Conservation (phyloP, 2,329 filamentous ascomycete genomes). For the Parasarocladium wereldwijsianum region DNA sequence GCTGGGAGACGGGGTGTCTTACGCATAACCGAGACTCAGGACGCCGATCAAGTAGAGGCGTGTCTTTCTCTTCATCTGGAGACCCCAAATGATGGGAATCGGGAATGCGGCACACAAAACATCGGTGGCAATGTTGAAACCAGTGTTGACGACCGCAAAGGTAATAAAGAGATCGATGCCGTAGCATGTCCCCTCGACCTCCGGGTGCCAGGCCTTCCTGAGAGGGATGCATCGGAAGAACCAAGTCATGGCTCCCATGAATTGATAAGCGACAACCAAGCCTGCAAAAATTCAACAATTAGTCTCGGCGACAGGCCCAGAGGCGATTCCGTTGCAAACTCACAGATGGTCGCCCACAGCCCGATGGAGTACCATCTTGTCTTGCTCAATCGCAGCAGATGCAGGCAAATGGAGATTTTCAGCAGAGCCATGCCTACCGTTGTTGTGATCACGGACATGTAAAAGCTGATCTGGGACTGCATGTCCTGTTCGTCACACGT, state of each 20-base stretch:
- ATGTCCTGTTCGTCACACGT: conserved; percentile 12
- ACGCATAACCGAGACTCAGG: conserved; percentile 25
- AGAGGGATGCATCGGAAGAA: conserved; percentile 5
- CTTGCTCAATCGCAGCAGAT: conserved; percentile 10
- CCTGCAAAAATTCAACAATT: too few relatives aligned
- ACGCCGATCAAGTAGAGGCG: conserved; percentile 23
- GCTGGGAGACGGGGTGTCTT: conserved; percentile 4
- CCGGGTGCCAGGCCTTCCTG: conserved; percentile 3
- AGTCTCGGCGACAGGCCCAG: too few relatives aligned
- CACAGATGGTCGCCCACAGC: conserved; percentile 10
- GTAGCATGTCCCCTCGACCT: conserved; percentile 4
- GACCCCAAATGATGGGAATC: conserved; percentile 22
- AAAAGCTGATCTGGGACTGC: conserved; percentile 22
- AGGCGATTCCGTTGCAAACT: too few relatives aligned
- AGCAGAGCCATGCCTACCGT: conserved; percentile 7
- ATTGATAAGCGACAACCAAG: conserved; percentile 3
- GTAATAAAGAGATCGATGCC: conserved; percentile 3
- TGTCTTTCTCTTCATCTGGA: conserved; percentile 21
- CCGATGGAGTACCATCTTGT: conserved; percentile 12
- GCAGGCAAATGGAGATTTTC: conserved; percentile 12
- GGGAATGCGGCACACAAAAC: conserved; percentile 24
- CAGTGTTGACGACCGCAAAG: conserved; percentile 5
- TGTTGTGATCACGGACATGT: conserved; percentile 27
- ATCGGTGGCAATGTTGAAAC: conserved; percentile 25
- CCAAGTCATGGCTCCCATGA: conserved; percentile 4